phyloP scores from a whole-genome alignment of 1,139 yeast genomes.

The Pichia sp. region DNA sequence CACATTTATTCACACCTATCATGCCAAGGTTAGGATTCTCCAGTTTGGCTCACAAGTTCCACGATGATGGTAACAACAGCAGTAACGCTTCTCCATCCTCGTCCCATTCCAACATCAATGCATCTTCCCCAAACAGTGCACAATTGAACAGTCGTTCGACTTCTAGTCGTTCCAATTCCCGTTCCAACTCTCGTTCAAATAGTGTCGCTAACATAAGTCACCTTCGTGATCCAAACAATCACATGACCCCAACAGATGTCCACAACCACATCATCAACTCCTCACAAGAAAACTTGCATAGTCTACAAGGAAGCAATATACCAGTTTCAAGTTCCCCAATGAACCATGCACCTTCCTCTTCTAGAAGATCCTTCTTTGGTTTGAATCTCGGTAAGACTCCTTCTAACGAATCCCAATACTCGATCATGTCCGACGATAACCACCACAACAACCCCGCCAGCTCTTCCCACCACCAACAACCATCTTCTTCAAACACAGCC shows the following conservation, averaged over 20 bases:
- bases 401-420: slow-evolving; percentile 28
- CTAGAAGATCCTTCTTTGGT: slow-evolving; percentile 32
- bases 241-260: background rate
- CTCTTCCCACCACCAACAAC: too few species aligned
- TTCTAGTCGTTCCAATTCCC: background rate
- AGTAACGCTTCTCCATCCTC: background rate
- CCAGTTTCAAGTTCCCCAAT: slow-evolving; percentile 11
- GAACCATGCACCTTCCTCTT: slow-evolving; percentile 14
- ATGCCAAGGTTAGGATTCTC: slow-evolving; percentile 19
- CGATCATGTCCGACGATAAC: slow-evolving; percentile 27
- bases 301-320: background rate
- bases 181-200: background rate
- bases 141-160: background rate
- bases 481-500: background rate
- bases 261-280: background rate
- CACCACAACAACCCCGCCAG: slow-evolving; percentile 18
- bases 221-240: background rate
- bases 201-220: background rate
- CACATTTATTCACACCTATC: too few species aligned
- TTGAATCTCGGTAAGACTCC: slow-evolving; percentile 29
- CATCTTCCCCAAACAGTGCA: too few species aligned
- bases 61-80: slow-evolving; percentile 11
- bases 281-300: slow-evolving; percentile 1
- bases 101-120: background rate
- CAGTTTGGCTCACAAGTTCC: slow-evolving; percentile 15